Evolutionary conservation across 192 early-diverging fungal species (phyloP), one percentile per base, ranked within the genome.

Genomic region (Gryganskiella cystojenkinii): DNA sequence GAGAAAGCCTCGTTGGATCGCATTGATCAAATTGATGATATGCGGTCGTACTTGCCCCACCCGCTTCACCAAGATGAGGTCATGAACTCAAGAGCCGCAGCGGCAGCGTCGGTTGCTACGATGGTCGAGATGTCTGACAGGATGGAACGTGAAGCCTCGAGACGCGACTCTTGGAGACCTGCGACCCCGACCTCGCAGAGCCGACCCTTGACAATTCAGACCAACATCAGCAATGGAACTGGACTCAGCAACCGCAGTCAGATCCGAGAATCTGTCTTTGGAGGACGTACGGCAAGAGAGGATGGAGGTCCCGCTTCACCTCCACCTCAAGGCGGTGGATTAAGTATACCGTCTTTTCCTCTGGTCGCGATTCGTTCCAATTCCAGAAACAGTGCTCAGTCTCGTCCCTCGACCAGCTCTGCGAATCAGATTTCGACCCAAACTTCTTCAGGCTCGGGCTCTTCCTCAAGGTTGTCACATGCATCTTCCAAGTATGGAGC

Each of bases 241-340:
- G 37, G n/a, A 7, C 46, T 20, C 25, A 57, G 43, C 25, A 22
- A 20, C 15, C 63, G 55, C 31, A 64, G 30, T 19, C 67, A 62
- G 34, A 68, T 78, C 9, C 74, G 74, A 0, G 74, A 78, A 27
- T 78, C 74, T 13, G 74, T 78, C 19, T 78, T 78, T 69, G 74
- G 74, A 40, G 72, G 72, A 57, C 64, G 72, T 15, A 76, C 72
- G 24, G 22, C 60, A 0, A 46, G 66, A 22, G 74, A 78, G 19
- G 74, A 69, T 10, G 37, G 44, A 4, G 27, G 50, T 0, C 60
- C 61, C 9, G 54, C 51, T 1, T 56, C 58, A 42, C 20, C 56
- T 6, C 33, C 61, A 52, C 28, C 47, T 17, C 35, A 19, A 13
- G 45, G 46, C 7, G 40, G 54, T 43, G 72, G 60, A 42, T 63